Conservation (phyloP, 495 filamentous ascomycete genomes). For the Hypoxylon perforatum region DNA sequence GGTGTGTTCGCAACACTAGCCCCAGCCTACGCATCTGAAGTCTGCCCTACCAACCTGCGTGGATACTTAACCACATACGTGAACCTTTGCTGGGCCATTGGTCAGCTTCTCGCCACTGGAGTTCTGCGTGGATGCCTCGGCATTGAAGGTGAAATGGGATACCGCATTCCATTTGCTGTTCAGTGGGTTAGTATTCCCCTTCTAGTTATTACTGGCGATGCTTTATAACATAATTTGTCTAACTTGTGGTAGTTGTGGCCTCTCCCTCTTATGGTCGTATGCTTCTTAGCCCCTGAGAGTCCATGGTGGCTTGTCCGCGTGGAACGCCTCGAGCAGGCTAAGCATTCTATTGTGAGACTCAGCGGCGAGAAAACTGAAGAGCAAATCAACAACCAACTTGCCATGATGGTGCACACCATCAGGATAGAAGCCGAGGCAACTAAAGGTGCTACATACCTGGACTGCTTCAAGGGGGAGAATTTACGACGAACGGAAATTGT, state of each 20-base stretch:
- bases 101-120: slow-evolving; percentile 72
- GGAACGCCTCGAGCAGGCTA: slow-evolving; percentile 62
- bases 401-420: slow-evolving; percentile 77
- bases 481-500: slow-evolving; percentile 72
- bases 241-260: slow-evolving; percentile 53
- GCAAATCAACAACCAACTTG: slow-evolving; percentile 68
- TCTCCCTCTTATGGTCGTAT: slow-evolving; percentile 64
- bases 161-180: slow-evolving; percentile 71
- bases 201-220: background rate
- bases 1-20: slow-evolving; percentile 63
- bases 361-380: slow-evolving; percentile 57
- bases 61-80: slow-evolving; percentile 76
- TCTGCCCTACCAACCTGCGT: slow-evolving; percentile 69
- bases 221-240: background rate
- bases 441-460: slow-evolving; percentile 67
- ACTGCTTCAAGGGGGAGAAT: slow-evolving; percentile 73
- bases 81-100: slow-evolving; percentile 77
- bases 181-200: slow-evolving; percentile 56
- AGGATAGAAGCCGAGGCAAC: slow-evolving; percentile 67
- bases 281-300: slow-evolving; percentile 71
- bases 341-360: slow-evolving; percentile 64
- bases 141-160: slow-evolving; percentile 75
- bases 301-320: slow-evolving; percentile 78
- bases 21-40: slow-evolving; percentile 66
- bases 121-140: slow-evolving; percentile 64